These are phyloP conservation scores for Ceriops decandra DNA, from an alignment of 345 rosid genomes.

Conservation along the genomic window DNA sequence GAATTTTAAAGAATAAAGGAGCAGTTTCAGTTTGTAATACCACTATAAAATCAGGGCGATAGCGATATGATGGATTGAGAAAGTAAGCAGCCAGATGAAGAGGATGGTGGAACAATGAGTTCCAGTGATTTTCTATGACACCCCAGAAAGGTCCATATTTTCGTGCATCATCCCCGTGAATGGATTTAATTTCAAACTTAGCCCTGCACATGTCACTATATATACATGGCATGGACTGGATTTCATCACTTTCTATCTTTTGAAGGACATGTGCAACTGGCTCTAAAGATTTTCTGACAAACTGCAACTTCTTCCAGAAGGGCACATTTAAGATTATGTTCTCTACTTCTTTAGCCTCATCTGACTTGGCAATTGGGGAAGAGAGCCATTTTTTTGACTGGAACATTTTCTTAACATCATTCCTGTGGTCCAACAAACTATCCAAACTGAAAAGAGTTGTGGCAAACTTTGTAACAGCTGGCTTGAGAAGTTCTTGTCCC, in stretches of 20 bases:
- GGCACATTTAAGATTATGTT: conserved; percentile 31
- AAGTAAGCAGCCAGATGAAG: conserved; percentile 86
- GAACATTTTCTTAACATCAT: conserved; percentile 38
- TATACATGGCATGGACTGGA: conserved; percentile 34
- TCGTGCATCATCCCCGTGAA: conserved; percentile 39
- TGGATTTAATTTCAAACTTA: conserved; percentile 35
- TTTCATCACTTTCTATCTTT: conserved; percentile 28
- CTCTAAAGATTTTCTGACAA: conserved; percentile 33
- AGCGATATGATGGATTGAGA: conserved; percentile 81
- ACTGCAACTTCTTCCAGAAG: conserved; percentile 44
- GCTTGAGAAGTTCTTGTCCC: conserved; percentile 46
- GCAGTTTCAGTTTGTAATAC: conserved; percentile 34
- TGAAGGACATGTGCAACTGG: conserved; percentile 38
- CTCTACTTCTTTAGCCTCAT: conserved; percentile 45
- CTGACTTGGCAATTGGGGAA: conserved; percentile 29
- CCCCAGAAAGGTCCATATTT: conserved; percentile 78
- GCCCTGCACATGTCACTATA: conserved; percentile 40
- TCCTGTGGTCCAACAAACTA: conserved; percentile 36
- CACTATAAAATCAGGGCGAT: conserved; percentile 64
- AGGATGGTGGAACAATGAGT: conserved; percentile 73
- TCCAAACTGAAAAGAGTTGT: conserved; percentile 38
- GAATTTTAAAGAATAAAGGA: neutral
- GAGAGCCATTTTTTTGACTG: conserved; percentile 40
- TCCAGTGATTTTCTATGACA: conserved; percentile 72
- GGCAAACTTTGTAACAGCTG: conserved; percentile 31